Percentiles rank a stretch among this genome's conserved stretches.
These are phyloP conservation scores for Didymellaceae sp. DNA, from an alignment of 2,329 filamentous ascomycete species.

Conservation along the genomic window DNA sequence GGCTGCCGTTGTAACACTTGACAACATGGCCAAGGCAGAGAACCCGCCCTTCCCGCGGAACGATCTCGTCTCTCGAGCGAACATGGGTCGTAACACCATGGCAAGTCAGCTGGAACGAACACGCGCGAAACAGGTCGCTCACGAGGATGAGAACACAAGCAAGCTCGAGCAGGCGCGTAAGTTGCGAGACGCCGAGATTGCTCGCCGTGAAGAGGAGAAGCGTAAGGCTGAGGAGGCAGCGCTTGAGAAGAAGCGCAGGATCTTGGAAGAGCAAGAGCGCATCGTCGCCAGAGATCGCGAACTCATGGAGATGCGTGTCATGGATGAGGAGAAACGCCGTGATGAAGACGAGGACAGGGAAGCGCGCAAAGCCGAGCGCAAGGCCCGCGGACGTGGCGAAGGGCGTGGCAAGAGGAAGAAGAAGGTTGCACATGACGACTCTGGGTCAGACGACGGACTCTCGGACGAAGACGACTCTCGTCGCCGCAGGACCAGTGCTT, in stretches of 20 bases:
- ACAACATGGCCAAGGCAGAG: conserved; percentile 64
- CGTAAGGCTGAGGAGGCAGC: conserved; percentile 71
- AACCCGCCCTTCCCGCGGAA: conserved; percentile 85
- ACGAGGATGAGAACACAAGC: conserved; percentile 90
- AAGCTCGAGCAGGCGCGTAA: conserved; percentile 83
- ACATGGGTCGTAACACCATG: conserved; percentile 96
- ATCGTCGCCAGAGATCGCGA: conserved; percentile 77
- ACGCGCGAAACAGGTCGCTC: conserved; percentile 83
- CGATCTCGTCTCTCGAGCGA: conserved; percentile 92
- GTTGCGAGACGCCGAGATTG: conserved; percentile 79
- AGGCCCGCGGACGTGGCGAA: conserved; percentile 56
- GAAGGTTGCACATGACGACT: conserved; percentile 59
- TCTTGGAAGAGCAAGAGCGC: conserved; percentile 82
- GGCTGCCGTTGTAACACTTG: conserved; percentile 76
- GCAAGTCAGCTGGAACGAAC: conserved; percentile 88
- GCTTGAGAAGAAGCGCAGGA: conserved; percentile 76
- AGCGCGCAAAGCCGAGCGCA: conserved; percentile 70
- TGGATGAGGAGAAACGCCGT: conserved; percentile 71
- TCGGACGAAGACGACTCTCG: conserved; percentile 41
- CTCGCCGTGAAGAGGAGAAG: conserved; percentile 77
- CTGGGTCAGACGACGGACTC: conserved; percentile 52
- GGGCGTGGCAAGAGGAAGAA: conserved; percentile 63
- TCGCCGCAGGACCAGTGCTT: conserved; percentile 44
- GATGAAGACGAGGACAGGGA: conserved; percentile 75
- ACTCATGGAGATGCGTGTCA: conserved; percentile 72